These are phyloP conservation scores for Beauveria caledonica DNA, from an alignment of 2,329 filamentous ascomycete genomes.

Conservation along the genomic window DNA sequence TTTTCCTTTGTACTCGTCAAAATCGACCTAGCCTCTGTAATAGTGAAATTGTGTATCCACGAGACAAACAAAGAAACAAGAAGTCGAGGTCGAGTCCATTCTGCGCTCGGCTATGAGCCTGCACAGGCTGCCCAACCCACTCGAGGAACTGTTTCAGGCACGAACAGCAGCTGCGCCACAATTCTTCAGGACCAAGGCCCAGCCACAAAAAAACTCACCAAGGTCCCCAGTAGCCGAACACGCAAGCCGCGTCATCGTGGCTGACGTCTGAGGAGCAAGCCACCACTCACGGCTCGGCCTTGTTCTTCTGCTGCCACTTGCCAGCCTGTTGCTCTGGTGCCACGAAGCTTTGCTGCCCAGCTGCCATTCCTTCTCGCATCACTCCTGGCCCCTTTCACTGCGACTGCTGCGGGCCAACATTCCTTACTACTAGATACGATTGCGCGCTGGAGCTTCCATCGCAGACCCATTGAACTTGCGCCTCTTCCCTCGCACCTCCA, in stretches of 20 bases:
- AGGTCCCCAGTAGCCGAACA: background rate
- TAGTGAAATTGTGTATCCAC: too few relatives aligned
- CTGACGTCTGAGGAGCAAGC: slow-evolving; percentile 5
- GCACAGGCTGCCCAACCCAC: background rate
- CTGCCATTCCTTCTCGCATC: background rate
- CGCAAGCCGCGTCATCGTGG: slow-evolving; percentile 8
- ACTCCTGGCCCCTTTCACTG: background rate
- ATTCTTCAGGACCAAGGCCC: background rate
- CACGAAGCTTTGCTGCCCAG: slow-evolving; percentile 1
- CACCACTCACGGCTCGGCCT: background rate
- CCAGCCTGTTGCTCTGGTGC: background rate
- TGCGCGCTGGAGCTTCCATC: background rate
- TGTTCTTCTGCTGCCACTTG: background rate
- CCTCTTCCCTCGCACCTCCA: background rate
- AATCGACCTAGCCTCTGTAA: too few relatives aligned
- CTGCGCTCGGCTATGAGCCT: background rate
- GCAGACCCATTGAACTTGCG: background rate
- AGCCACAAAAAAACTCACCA: too few relatives aligned
- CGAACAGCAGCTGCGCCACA: background rate
- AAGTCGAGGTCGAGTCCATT: background rate
- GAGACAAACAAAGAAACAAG: background rate
- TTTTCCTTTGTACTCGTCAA: too few relatives aligned
- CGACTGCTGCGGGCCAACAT: background rate
- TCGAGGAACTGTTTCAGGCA: background rate
- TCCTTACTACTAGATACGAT: background rate